Evolutionary conservation across 106 monocot species (phyloP).

Genomic region (Allium sativum): DNA sequence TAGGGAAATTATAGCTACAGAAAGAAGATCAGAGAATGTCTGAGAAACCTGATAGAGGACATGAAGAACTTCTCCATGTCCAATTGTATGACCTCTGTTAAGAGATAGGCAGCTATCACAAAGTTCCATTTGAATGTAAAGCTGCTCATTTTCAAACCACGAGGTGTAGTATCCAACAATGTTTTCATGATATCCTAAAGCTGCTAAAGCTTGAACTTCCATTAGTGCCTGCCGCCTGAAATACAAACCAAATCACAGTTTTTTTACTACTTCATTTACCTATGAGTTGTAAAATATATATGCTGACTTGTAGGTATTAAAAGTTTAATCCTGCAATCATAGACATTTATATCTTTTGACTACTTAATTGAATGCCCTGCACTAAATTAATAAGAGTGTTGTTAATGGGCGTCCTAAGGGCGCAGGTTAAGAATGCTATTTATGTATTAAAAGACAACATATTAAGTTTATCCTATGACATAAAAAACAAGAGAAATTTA

Average conservation of each 20-base stretch:
- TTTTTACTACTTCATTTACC: too few species aligned
- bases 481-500: too few species aligned
- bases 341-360: too few species aligned
- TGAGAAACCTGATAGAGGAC: conserved; percentile 69
- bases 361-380: too few species aligned
- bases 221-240: conserved; percentile 71
- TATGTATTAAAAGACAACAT: too few species aligned
- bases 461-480: too few species aligned
- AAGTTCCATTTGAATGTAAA: conserved; percentile 98
- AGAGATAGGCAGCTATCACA: conserved; percentile 62
- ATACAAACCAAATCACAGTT: conserved; percentile 7
- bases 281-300: too few species aligned
- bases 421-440: too few species aligned
- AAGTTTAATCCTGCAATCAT: too few species aligned
- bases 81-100: conserved; percentile 19
- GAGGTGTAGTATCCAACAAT: conserved; percentile 83
- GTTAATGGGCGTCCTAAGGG: too few species aligned
- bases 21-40: not conserved
- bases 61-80: conserved; percentile 36
- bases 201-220: conserved; percentile 98
- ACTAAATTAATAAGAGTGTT: too few species aligned
- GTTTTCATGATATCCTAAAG: conserved; percentile 83
- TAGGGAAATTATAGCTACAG: conserved; percentile 1
- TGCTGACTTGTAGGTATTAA: too few species aligned
- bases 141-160: conserved; percentile 93